Base-by-base conservation (phyloP, 495 filamentous ascomycete genomes). In the Usnea hakonensis region DNA sequence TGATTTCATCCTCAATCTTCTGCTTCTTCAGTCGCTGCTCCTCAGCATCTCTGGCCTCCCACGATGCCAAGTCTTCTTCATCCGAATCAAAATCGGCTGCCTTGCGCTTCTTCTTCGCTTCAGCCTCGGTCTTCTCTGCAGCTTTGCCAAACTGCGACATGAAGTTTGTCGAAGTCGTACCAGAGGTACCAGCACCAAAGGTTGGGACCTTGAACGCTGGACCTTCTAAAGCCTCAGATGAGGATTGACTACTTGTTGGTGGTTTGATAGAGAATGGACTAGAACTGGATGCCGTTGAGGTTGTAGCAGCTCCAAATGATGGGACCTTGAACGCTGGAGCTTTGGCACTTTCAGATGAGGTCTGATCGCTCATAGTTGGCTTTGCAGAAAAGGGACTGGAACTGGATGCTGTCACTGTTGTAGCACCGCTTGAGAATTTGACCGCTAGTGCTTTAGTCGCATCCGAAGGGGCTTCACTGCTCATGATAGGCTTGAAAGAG, bases 11-110 rank as follows among this genome's bases (percentile, higher is more conserved):
- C 37, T 44, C 59, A 19, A 38, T 7, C 65, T 63, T 80, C 74
- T 19, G 76, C 74, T 61, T 80, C 71, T 63, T 72, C 64, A 52
- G 73, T 71, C 60, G 37, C 23, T 55, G 76, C 74, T 53, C 17
- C 5, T 55, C 37, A 21, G 48, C 59, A 21, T 61, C 48, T 17
- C 37, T 41, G 33, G 26, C 26, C 59, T 61, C 59, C 76, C 77
- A 81, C 35, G 80, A 75, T 8, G 58, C 77, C 53, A 79, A 75
- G 32, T 79, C 75, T 23, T 81, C 80, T 33, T 82, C 79, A 16
- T 83, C 81, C 0, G 79, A 82, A 57, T 84, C 81, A 75, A 77
- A 79, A 2, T 85, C 81, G 55, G 81, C 81, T 1, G 74, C 78
- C 67, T 80, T 85, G 54, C 80, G 79, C 68, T 81, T 81, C 19